Evolutionary conservation across 1,284 basidiomycete species (phyloP).

Genomic region (Xerocomus nothofagi): DNA sequence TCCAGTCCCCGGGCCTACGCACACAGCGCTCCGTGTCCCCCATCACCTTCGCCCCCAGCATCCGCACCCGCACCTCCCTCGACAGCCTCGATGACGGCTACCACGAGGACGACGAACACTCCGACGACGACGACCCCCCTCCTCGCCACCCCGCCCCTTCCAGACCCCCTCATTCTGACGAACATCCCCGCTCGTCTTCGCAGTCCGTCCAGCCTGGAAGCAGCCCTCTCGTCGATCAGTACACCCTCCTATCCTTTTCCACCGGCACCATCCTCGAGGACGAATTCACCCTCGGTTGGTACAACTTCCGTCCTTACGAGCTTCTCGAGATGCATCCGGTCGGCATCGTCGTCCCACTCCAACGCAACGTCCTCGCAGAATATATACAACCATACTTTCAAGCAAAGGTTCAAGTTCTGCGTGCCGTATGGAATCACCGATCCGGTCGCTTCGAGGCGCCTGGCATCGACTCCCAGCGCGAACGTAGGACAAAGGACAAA

Average conservation of each 20-base stretch:
- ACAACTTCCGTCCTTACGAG: slow-evolving; percentile 56
- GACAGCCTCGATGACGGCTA: slow-evolving; percentile 32
- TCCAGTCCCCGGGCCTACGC: slow-evolving; percentile 28
- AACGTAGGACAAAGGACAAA: slow-evolving; percentile 10
- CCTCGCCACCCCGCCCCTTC: not conserved
- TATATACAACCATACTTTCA: slow-evolving; percentile 73
- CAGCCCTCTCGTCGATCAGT: slow-evolving; percentile 33
- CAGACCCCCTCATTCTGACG: slow-evolving; percentile 3
- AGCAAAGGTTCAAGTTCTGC: slow-evolving; percentile 54
- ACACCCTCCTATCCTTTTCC: slow-evolving; percentile 58
- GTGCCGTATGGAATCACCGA: slow-evolving; percentile 41
- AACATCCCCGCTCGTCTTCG: not conserved
- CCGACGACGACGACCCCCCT: slow-evolving; percentile 21
- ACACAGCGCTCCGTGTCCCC: slow-evolving; percentile 48
- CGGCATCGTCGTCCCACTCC: slow-evolving; percentile 43
- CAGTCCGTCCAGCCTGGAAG: slow-evolving; percentile 11
- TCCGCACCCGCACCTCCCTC: slow-evolving; percentile 13
- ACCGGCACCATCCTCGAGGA: slow-evolving; percentile 69
- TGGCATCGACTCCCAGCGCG: not conserved
- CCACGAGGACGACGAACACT: slow-evolving; percentile 30
- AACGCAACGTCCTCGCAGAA: slow-evolving; percentile 40
- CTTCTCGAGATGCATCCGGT: slow-evolving; percentile 62
- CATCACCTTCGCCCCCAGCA: slow-evolving; percentile 53
- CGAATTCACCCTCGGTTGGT: slow-evolving; percentile 56
- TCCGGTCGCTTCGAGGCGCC: slow-evolving; percentile 30